Conservation (phyloP, 2,329 filamentous ascomycete species). For the Pseudogymnoascus sp. region DNA sequence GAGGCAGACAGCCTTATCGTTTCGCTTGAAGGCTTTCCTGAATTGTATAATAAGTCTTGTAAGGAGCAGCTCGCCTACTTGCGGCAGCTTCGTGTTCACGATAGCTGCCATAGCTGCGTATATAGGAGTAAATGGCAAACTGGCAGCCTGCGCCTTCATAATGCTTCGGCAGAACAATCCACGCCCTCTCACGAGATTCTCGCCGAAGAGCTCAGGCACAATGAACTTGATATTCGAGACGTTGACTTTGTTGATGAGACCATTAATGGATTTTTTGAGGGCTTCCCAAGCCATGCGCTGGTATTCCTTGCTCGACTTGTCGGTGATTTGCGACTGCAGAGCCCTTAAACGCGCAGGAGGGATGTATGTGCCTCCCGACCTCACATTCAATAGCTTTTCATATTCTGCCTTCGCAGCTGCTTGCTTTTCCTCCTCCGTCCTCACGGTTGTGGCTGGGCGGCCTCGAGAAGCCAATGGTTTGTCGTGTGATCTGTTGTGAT, state of each 20-base stretch:
- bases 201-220: constrained; percentile 88
- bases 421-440: constrained; percentile 76
- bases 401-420: constrained; percentile 86
- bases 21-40: constrained; percentile 88
- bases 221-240: constrained; percentile 97
- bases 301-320: constrained; percentile 93
- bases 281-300: constrained; percentile 99
- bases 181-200: constrained; percentile 86
- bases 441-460: constrained; percentile 23
- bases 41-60: constrained; percentile 85
- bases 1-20: constrained; percentile 93
- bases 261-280: constrained; percentile 97
- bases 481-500: constrained; percentile 15
- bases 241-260: constrained; percentile 98
- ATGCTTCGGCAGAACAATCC: constrained; percentile 92
- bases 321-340: constrained; percentile 92
- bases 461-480: constrained; percentile 15
- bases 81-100: constrained; percentile 93
- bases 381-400: constrained; percentile 83
- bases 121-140: constrained; percentile 91
- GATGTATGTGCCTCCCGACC: constrained; percentile 93
- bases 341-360: constrained; percentile 85
- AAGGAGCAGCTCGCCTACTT: constrained; percentile 85
- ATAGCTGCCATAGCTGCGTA: constrained; percentile 94
- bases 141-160: constrained; percentile 96